Conservation (phyloP, 768 basidiomycete species). For the Rhodotorula taiwanensis region DNA sequence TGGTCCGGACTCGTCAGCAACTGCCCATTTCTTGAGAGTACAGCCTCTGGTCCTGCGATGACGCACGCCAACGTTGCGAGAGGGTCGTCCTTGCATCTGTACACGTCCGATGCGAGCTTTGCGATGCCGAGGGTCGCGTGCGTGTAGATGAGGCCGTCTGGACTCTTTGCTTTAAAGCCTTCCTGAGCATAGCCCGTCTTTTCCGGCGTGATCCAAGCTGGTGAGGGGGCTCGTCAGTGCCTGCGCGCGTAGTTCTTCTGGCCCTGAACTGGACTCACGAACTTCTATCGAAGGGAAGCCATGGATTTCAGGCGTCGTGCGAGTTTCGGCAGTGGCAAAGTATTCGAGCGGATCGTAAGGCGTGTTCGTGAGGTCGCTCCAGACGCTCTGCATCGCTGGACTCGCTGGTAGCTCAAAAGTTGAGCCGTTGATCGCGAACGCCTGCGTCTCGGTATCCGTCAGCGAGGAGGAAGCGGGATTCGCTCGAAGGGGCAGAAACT, state of each 20-base stretch:
- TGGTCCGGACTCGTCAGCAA: too few species aligned
- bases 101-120: neutral
- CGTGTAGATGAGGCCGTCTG: neutral
- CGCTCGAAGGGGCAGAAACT: too few species aligned
- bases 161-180: constrained; percentile 10
- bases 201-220: constrained; percentile 29
- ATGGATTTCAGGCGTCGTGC: neutral
- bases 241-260: too few species aligned
- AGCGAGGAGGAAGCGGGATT: too few species aligned
- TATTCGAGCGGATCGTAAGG: neutral
- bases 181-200: constrained; percentile 36
- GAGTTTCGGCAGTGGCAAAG: neutral
- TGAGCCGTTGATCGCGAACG: too few species aligned
- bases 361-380: neutral
- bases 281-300: neutral
- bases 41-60: too few species aligned
- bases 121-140: constrained; percentile 24
- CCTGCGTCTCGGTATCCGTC: too few species aligned
- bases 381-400: neutral
- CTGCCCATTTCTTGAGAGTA: neutral
- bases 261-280: too few species aligned
- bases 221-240: neutral
- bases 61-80: neutral
- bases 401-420: too few species aligned
- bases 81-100: too few species aligned